Percentiles rank a stretch among this genome's conserved stretches.
Evolutionary conservation across 75 land plant species (phyloP).

Genomic region (Sequoia sempervirens): DNA sequence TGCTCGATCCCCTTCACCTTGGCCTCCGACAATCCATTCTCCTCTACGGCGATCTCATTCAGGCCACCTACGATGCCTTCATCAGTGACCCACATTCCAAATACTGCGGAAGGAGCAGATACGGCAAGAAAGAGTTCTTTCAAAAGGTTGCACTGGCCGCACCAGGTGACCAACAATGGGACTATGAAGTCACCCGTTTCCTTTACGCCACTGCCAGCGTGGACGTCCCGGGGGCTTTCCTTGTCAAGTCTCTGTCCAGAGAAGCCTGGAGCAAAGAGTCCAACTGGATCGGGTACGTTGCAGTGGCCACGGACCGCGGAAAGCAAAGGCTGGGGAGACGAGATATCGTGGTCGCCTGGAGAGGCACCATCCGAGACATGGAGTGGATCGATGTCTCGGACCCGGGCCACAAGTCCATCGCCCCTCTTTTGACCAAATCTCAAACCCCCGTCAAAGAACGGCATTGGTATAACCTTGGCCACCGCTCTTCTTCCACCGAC

Average conservation of each 20-base stretch:
- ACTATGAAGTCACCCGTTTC: slow-evolving; percentile 39
- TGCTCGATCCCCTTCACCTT: slow-evolving; percentile 60
- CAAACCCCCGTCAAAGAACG: background rate
- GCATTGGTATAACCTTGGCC: background rate
- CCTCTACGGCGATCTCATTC: slow-evolving; percentile 57
- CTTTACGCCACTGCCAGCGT: slow-evolving; percentile 65
- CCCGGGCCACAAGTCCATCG: slow-evolving; percentile 18
- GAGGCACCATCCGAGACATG: slow-evolving; percentile 50
- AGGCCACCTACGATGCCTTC: slow-evolving; percentile 75
- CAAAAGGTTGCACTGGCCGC: slow-evolving; percentile 35
- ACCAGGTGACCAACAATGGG: background rate
- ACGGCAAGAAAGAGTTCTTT: slow-evolving; percentile 49
- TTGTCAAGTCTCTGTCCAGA: slow-evolving; percentile 43
- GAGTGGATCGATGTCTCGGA: slow-evolving; percentile 64
- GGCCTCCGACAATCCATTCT: slow-evolving; percentile 52
- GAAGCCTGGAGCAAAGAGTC: slow-evolving; percentile 74
- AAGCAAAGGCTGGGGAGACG: slow-evolving; percentile 34
- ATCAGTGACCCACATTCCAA: slow-evolving; percentile 49
- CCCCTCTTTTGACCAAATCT: slow-evolving; percentile 8
- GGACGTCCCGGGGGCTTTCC: slow-evolving; percentile 25
- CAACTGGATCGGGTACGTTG: slow-evolving; percentile 83
- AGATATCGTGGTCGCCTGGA: slow-evolving; percentile 67
- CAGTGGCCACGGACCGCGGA: slow-evolving; percentile 45
- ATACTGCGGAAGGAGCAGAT: slow-evolving; percentile 66
- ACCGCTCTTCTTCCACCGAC: background rate